These are phyloP conservation scores for Paraphoma chrysanthemicola DNA, from an alignment of 2,329 filamentous ascomycete species.

Conservation along the genomic window DNA sequence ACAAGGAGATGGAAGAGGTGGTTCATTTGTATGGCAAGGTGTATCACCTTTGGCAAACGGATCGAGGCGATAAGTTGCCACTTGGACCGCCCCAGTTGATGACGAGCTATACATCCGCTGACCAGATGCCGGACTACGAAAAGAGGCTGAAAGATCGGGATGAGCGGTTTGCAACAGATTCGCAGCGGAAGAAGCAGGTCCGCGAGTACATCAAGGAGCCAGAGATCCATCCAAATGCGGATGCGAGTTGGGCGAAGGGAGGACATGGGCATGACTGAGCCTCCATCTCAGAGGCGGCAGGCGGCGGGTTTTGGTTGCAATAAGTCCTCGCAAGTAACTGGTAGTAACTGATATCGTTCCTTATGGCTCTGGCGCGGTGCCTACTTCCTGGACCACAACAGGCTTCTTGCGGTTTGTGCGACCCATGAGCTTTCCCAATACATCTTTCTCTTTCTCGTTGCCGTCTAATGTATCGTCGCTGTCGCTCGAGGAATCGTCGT, in stretches of 20 bases:
- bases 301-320: no score
- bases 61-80: constrained; percentile 71
- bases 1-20: constrained; percentile 79
- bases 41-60: constrained; percentile 87
- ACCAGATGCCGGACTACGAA: constrained; percentile 57
- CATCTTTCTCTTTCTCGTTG: constrained; percentile 35
- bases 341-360: background rate
- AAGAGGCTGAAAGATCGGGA: constrained; percentile 60
- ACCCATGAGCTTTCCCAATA: constrained; percentile 48
- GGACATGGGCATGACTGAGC: constrained; percentile 18
- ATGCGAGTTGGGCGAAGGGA: constrained; percentile 54
- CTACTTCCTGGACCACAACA: constrained; percentile 40
- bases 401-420: constrained; percentile 26
- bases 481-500: constrained; percentile 26
- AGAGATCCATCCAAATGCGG: constrained; percentile 56
- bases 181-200: constrained; percentile 59
- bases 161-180: constrained; percentile 60
- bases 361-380: constrained; percentile 24
- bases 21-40: constrained; percentile 80
- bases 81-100: constrained; percentile 69
- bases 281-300: background rate
- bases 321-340: no score
- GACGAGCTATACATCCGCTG: constrained; percentile 64
- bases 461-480: constrained; percentile 29
- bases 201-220: constrained; percentile 61